Evolutionary conservation across 352 stramenopile species (phyloP), one percentile per base, ranked within the genome.

Genomic region (Phytophthora fragariae): DNA sequence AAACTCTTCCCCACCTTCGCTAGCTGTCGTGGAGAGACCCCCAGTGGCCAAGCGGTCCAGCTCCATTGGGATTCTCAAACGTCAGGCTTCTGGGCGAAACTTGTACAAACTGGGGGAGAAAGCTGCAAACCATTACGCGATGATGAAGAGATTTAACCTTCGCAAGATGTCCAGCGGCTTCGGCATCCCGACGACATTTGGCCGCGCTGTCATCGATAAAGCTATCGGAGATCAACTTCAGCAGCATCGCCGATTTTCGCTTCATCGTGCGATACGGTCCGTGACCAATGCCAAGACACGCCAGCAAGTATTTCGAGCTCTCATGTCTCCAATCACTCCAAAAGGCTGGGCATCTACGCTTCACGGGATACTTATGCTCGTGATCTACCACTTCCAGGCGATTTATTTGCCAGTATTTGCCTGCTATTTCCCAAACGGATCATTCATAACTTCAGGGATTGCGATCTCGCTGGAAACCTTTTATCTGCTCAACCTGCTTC

Each of bases 81-180:
- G 44, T 9, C 44, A 52, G 44, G 10, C 15, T 1, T 55, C 19
- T 8, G 21, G 0, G 1, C 15, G 27, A 56, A 67, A 64, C 19
- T 2, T 71, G 31, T 65, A 71, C 64, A 65, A 64, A n/a, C 46
- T 39, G 44, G 19, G 58, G 15, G 64, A 56, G 24, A 56, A 64
- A 52, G 44, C 39, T 17, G 44, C 24, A 47, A 59, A 54, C n/a
- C 61, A 73, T 11, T 53, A 73, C 2, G 58, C 21, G 0, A 73
- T 69, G 19, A 62, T 73, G 56, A 24, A 64, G 29, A 47, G 35
- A 17, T 73, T 73, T 12, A 47, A 73, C 4, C 66, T 73, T 6
- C 66, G 66, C 12, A 73, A 64, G 44, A 53, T 73, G 41, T 62
- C 66, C 0, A 59, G 41, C 24, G 6, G 27, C 33, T 39, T 46